Evolutionary conservation across 1,284 basidiomycete species (phyloP).

Genomic region (Malassezia restricta): DNA sequence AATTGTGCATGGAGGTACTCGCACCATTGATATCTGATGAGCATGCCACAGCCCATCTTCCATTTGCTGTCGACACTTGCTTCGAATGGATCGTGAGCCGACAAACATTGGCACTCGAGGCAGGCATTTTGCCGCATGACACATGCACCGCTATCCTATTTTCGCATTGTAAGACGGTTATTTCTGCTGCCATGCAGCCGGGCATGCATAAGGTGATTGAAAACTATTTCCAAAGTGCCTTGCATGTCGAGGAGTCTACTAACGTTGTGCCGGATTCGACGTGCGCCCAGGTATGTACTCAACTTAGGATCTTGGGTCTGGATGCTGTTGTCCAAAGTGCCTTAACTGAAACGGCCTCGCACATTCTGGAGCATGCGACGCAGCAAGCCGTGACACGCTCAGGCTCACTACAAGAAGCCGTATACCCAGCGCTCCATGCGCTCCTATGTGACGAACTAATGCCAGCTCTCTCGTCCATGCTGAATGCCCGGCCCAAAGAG

Average conservation of each 20-base stretch:
- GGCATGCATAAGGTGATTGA: constrained; percentile 1
- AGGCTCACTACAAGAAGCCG: not conserved
- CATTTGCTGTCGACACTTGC: not conserved
- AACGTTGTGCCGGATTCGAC: not conserved
- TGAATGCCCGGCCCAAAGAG: constrained; percentile 2
- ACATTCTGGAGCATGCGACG: constrained; percentile 4
- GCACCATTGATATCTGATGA: not conserved
- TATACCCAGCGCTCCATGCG: constrained; percentile 4
- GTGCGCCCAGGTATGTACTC: constrained; percentile 7
- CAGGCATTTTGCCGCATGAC: not conserved
- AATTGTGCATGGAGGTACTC: not conserved
- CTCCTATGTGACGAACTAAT: constrained; percentile 7
- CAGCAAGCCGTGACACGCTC: not conserved
- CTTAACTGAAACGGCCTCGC: constrained; percentile 2
- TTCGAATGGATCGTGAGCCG: constrained; percentile 8
- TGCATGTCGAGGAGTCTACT: not conserved
- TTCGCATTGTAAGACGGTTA: constrained; percentile 1
- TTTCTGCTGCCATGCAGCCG: constrained; percentile 1
- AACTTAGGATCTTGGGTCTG: constrained; percentile 12
- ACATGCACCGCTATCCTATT: not conserved
- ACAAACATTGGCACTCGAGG: not conserved
- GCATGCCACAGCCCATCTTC: not conserved
- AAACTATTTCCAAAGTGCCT: not conserved
- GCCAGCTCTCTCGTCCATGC: constrained; percentile 7
- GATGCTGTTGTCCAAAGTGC: constrained; percentile 9